Conservation (phyloP, 2,329 filamentous ascomycete genomes). For the Penicillium sp. region DNA sequence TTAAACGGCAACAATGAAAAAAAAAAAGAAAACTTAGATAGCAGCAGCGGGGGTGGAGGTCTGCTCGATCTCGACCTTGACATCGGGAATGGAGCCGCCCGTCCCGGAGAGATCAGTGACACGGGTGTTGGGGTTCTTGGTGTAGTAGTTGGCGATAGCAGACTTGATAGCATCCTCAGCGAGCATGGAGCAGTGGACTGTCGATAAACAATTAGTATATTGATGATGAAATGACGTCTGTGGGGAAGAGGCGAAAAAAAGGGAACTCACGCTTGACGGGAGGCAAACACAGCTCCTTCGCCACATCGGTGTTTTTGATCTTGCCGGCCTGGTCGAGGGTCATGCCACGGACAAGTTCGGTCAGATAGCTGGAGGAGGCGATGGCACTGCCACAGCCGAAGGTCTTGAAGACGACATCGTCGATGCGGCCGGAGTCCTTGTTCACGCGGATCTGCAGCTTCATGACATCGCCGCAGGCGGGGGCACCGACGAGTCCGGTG, state of each 20-base stretch:
- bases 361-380: conserved; percentile 90
- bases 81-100: conserved; percentile 63
- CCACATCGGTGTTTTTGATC: conserved; percentile 97
- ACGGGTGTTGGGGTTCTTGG: conserved; percentile 78
- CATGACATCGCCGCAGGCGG: conserved; percentile 90
- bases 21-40: conserved; percentile 19
- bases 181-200: conserved; percentile 89
- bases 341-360: conserved; percentile 93
- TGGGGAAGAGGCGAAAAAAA: background rate
- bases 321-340: conserved; percentile 88
- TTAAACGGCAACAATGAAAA: background rate
- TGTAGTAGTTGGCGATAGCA: conserved; percentile 87
- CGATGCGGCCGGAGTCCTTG: conserved; percentile 81
- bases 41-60: conserved; percentile 32
- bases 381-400: conserved; percentile 95
- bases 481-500: conserved; percentile 87
- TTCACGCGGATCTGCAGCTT: conserved; percentile 93
- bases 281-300: conserved; percentile 90
- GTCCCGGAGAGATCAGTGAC: conserved; percentile 77
- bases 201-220: conserved; percentile 14
- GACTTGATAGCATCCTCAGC: conserved; percentile 92
- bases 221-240: background rate
- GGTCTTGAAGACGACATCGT: conserved; percentile 97
- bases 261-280: conserved; percentile 75
- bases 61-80: conserved; percentile 50